A percentile compares a stretch with the other conserved stretches of the same genome.
Conservation (phyloP, 192 early-diverging fungal species). For the Backusella tuberculispora region DNA sequence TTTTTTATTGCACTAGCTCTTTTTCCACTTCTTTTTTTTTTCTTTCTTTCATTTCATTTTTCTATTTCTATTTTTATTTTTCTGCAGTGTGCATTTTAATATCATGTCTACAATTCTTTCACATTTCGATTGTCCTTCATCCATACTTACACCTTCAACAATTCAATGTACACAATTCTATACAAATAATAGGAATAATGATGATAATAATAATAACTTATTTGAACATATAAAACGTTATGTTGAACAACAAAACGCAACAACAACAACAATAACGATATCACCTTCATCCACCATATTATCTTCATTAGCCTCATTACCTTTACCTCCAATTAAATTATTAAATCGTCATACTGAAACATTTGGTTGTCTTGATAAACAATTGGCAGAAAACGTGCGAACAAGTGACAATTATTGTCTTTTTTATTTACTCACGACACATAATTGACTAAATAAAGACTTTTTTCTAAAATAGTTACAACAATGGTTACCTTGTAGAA, state of each 20-base stretch:
- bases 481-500: slow-evolving; percentile 67
- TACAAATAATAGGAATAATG: background rate
- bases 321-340: background rate
- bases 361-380: slow-evolving; percentile 12
- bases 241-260: too few species aligned
- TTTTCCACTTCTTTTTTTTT: background rate
- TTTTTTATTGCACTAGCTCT: background rate
- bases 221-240: background rate
- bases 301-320: background rate
- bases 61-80: background rate
- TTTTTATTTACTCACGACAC: background rate
- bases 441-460: background rate
- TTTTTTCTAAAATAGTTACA: slow-evolving; percentile 21
- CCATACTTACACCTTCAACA: slow-evolving; percentile 5
- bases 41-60: background rate
- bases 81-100: background rate
- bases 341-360: slow-evolving; percentile 7
- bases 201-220: background rate
- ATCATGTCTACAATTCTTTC: slow-evolving; percentile 11
- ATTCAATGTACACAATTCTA: slow-evolving; percentile 31
- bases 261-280: too few species aligned
- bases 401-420: background rate
- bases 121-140: slow-evolving; percentile 9
- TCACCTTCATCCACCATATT: background rate
- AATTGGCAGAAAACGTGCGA: slow-evolving; percentile 26